These are phyloP conservation scores for Xylaria castorea DNA, from an alignment of 495 filamentous ascomycete genomes.

Conservation along the genomic window DNA sequence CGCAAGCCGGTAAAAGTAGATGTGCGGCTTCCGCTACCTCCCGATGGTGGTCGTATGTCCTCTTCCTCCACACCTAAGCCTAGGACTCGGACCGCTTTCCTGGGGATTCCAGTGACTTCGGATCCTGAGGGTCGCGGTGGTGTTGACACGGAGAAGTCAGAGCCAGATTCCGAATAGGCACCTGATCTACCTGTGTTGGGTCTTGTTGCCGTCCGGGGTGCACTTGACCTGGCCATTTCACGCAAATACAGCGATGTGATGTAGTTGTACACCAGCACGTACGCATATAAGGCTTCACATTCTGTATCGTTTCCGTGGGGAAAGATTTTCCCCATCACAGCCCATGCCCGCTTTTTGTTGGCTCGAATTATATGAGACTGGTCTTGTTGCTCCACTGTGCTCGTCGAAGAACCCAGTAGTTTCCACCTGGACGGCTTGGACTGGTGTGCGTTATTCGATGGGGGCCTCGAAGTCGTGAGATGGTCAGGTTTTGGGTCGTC, in stretches of 20 bases:
- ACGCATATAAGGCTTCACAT: slow-evolving; percentile 68
- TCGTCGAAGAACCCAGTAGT: slow-evolving; percentile 28
- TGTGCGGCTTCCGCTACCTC: slow-evolving; percentile 10
- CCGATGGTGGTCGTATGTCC: slow-evolving; percentile 6
- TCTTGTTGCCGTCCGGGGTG: slow-evolving; percentile 25
- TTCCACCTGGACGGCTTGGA: slow-evolving; percentile 38
- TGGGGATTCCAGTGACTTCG: slow-evolving; percentile 40
- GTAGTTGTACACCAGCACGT: slow-evolving; percentile 69
- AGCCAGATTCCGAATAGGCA: slow-evolving; percentile 7
- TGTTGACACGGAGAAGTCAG: neutral
- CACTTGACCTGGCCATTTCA: slow-evolving; percentile 30
- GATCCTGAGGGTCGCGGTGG: slow-evolving; percentile 24
- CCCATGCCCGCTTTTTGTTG: slow-evolving; percentile 42
- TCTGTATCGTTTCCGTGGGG: slow-evolving; percentile 60
- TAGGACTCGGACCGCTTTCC: slow-evolving; percentile 50
- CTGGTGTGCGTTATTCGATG: slow-evolving; percentile 29
- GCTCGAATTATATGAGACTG: neutral
- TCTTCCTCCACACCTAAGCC: slow-evolving; percentile 40
- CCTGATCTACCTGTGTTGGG: slow-evolving; percentile 6
- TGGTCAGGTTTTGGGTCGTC: slow-evolving; percentile 29
- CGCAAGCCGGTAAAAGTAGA: slow-evolving; percentile 16
- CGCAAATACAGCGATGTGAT: slow-evolving; percentile 52
- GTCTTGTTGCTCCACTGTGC: slow-evolving; percentile 25
- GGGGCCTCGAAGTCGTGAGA: slow-evolving; percentile 19
- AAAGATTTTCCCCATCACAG: slow-evolving; percentile 64